phyloP scores from a whole-genome alignment of 164 flowering plant genomes.

The Houttuynia cordata region DNA sequence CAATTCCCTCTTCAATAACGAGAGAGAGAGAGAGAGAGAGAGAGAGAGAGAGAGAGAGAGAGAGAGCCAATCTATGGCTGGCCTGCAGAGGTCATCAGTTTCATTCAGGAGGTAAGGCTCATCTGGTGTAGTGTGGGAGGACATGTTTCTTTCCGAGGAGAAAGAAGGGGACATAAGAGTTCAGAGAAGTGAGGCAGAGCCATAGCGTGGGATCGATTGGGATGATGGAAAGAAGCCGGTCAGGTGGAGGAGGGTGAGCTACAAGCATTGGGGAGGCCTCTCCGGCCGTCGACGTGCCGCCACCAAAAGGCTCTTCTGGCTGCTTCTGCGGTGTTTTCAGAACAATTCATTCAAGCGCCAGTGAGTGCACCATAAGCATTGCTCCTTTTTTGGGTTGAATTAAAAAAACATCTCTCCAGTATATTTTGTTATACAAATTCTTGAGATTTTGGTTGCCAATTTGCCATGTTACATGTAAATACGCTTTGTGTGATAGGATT shows the following conservation, averaged over 20 bases:
- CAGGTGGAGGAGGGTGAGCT: slow-evolving; percentile 8
- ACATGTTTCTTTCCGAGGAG: slow-evolving; percentile 31
- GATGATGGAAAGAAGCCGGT: slow-evolving; percentile 10
- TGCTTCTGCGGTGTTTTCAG: slow-evolving; percentile 32
- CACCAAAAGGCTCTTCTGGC: slow-evolving; percentile 52
- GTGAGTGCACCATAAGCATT: no score
- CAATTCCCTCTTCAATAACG: no score
- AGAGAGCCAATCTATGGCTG: slow-evolving; percentile 30
- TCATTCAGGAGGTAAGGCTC: slow-evolving; percentile 84
- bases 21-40: no score
- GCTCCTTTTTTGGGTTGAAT: no score
- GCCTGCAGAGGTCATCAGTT: slow-evolving; percentile 49
- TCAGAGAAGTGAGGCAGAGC: slow-evolving; percentile 10
- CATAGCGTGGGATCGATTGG: slow-evolving; percentile 12
- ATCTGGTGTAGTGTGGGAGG: slow-evolving; percentile 82
- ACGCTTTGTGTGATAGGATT: no score
- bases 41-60: no score
- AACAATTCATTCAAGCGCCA: background rate
- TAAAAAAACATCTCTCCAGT: no score
- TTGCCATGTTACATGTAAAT: no score
- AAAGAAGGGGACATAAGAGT: slow-evolving; percentile 3
- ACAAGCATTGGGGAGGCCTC: slow-evolving; percentile 24
- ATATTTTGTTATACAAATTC: no score
- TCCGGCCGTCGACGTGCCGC: slow-evolving; percentile 46
- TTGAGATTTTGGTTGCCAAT: no score